Percentiles rank a stretch among this genome's conserved stretches.
Evolutionary conservation across 202 grass and related monocot species (phyloP).

Genomic region (Setaria viridis): DNA sequence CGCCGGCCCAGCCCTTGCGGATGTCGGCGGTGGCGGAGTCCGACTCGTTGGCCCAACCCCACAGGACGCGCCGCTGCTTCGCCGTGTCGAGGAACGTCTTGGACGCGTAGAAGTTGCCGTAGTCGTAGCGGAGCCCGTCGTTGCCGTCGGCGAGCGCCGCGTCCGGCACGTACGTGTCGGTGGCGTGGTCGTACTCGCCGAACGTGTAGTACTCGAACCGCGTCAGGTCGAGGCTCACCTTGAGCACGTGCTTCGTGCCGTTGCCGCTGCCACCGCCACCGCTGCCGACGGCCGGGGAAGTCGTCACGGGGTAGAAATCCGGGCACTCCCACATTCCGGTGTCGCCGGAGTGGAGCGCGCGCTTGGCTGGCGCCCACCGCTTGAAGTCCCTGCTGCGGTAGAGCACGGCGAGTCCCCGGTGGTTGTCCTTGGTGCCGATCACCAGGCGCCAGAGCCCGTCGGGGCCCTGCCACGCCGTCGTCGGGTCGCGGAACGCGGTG

Average conservation of each 20-base stretch:
- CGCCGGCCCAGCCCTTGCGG: slow-evolving; percentile 74
- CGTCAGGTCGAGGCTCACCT: slow-evolving; percentile 77
- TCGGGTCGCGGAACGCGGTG: slow-evolving; percentile 78
- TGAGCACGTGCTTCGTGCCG: slow-evolving; percentile 59
- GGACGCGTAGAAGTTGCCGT: slow-evolving; percentile 88
- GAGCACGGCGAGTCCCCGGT: slow-evolving; percentile 49
- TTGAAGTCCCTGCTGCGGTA: slow-evolving; percentile 78
- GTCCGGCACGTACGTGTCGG: slow-evolving; percentile 67
- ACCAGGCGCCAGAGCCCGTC: slow-evolving; percentile 59
- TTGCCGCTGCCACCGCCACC: background rate
- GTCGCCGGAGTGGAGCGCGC: slow-evolving; percentile 56
- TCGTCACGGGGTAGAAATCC: slow-evolving; percentile 73
- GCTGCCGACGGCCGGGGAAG: background rate
- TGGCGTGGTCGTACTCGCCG: slow-evolving; percentile 56
- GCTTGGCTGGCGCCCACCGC: slow-evolving; percentile 52
- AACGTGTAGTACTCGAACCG: slow-evolving; percentile 82
- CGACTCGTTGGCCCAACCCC: slow-evolving; percentile 82
- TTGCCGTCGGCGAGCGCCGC: slow-evolving; percentile 48
- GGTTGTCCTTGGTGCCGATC: slow-evolving; percentile 60
- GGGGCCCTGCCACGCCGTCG: slow-evolving; percentile 69
- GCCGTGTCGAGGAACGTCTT: slow-evolving; percentile 71
- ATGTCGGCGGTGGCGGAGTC: slow-evolving; percentile 53
- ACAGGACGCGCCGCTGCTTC: slow-evolving; percentile 64
- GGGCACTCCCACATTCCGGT: slow-evolving; percentile 95
- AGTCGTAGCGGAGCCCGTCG: slow-evolving; percentile 59